Evolutionary conservation across 2,329 filamentous ascomycete species (phyloP).

Genomic region (Aspergillus fumigatiaffinis): DNA sequence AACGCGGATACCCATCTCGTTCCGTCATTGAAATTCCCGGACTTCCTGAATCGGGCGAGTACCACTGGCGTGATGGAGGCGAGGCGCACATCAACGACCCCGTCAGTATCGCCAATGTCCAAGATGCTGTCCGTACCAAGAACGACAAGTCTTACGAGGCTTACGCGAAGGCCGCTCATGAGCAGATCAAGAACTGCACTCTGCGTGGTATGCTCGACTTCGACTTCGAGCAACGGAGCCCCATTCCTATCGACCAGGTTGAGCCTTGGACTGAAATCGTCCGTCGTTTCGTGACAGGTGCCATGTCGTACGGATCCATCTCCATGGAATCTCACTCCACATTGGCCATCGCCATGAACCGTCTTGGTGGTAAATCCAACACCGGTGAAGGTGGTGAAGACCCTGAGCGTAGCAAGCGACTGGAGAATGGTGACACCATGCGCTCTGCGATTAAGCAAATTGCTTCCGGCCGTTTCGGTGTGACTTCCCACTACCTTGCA

Average conservation of each 20-base stretch:
- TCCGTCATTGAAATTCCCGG: constrained; percentile 72
- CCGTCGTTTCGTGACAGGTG: constrained; percentile 90
- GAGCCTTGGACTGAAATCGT: constrained; percentile 99
- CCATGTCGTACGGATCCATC: constrained; percentile 98
- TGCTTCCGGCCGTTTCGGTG: constrained; percentile 91
- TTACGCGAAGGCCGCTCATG: constrained; percentile 87
- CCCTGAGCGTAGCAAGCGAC: constrained; percentile 77
- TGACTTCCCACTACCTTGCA: constrained; percentile 89
- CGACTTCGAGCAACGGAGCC: constrained; percentile 79
- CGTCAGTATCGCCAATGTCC: constrained; percentile 90
- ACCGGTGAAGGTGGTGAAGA: constrained; percentile 97
- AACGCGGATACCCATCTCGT: constrained; percentile 82
- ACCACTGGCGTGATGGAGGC: constrained; percentile 96
- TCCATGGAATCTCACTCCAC: constrained; percentile 98
- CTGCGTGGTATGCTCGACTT: constrained; percentile 93
- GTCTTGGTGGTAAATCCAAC: constrained; percentile 93
- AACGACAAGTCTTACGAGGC: constrained; percentile 98
- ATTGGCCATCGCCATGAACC: constrained; percentile 92
- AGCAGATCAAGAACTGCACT: constrained; percentile 95
- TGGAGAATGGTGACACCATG: constrained; percentile 95
- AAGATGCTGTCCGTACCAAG: constrained; percentile 93
- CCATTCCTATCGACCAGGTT: constrained; percentile 92
- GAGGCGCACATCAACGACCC: constrained; percentile 95
- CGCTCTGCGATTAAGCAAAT: constrained; percentile 97
- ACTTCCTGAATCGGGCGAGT: constrained; percentile 88